These are phyloP conservation scores for Scedosporium aurantiacum DNA, from an alignment of 2,329 filamentous ascomycete genomes.

Conservation along the genomic window DNA sequence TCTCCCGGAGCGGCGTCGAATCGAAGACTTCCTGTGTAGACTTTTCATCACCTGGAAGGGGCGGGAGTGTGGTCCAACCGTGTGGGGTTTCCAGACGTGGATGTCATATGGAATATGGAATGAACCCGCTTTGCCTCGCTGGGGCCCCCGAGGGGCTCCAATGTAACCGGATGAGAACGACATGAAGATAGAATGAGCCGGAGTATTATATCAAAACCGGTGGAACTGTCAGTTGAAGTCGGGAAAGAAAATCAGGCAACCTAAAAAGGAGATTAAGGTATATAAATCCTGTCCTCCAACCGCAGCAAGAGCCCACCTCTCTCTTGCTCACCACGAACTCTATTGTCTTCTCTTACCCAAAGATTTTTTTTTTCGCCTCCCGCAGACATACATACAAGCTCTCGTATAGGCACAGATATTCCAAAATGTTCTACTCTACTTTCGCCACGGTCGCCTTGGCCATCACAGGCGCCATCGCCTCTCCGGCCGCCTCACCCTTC, in stretches of 20 bases:
- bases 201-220: background rate
- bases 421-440: slow-evolving; percentile 1
- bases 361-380: background rate
- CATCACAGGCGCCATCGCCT: slow-evolving; percentile 1
- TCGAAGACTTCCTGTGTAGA: background rate
- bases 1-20: background rate
- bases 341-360: background rate
- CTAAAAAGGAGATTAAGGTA: background rate
- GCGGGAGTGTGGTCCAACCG: background rate
- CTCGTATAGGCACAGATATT: too few relatives aligned
- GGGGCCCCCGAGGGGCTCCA: background rate
- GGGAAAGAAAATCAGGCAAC: background rate
- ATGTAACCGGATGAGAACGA: background rate
- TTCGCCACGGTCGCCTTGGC: slow-evolving; percentile 3
- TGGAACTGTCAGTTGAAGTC: background rate
- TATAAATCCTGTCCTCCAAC: background rate
- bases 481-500: slow-evolving; percentile 1
- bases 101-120: background rate
- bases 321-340: background rate
- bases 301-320: background rate
- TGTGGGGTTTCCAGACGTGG: background rate
- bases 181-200: background rate
- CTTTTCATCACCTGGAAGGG: background rate
- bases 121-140: background rate
- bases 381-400: background rate